phyloP scores from a whole-genome alignment of 805 yeast genomes.

The Isabelozyma gotoi region DNA sequence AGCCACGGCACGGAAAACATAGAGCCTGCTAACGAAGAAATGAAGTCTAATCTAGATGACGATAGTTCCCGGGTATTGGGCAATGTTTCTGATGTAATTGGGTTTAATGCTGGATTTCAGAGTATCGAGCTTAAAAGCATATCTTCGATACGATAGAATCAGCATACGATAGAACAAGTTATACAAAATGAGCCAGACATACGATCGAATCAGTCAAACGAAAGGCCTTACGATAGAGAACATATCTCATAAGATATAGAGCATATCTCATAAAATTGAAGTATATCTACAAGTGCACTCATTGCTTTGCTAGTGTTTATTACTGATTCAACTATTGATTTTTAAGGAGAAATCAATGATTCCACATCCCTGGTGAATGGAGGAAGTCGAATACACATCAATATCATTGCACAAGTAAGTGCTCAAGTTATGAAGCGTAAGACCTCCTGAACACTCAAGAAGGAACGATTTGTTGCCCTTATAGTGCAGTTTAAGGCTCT shows the following conservation, averaged over 20 bases:
- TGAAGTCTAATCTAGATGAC: slow-evolving; percentile 13
- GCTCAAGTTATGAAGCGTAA: slow-evolving; percentile 65
- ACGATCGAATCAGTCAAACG: no score
- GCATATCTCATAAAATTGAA: no score
- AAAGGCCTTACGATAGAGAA: no score
- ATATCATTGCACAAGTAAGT: slow-evolving; percentile 72
- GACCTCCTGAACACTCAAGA: slow-evolving; percentile 91
- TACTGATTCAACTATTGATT: no score
- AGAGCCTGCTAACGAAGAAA: slow-evolving; percentile 5
- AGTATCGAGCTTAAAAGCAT: slow-evolving; percentile 35
- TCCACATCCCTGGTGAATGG: slow-evolving; percentile 88
- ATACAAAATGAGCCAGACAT: no score
- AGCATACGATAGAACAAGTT: neutral
- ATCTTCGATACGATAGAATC: slow-evolving; percentile 32
- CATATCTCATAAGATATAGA: no score
- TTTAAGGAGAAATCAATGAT: slow-evolving; percentile 84
- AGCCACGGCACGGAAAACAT: slow-evolving; percentile 16
- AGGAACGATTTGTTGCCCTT: slow-evolving; percentile 50
- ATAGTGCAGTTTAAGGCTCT: slow-evolving; percentile 59
- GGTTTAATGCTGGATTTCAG: slow-evolving; percentile 44
- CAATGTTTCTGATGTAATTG: slow-evolving; percentile 38
- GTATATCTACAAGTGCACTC: no score
- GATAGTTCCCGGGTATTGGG: slow-evolving; percentile 24
- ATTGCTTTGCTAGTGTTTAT: no score
- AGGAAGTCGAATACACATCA: slow-evolving; percentile 87